Base-by-base conservation (phyloP, 306 rosid genomes). In the Mimosa pudica region DNA sequence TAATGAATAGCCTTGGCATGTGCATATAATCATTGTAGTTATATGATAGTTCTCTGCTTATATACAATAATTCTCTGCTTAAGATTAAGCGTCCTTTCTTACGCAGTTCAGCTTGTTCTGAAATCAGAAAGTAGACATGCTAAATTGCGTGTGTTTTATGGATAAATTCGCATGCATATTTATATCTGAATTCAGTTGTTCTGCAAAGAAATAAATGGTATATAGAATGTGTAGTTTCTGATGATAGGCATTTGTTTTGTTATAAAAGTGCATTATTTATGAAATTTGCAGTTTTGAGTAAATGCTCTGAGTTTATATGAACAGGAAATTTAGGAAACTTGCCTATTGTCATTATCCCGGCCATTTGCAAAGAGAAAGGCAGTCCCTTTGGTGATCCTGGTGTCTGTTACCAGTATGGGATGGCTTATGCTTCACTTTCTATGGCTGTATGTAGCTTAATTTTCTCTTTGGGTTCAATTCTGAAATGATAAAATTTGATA, bases 401-500 rank as follows among this genome's bases (percentile, higher is more conserved):
- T 45, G 6, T 77, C 52, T 88, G 89, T 64, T 9, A 83, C 75
- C 67, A 69, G 44, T 79, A 85, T 81, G 89, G 86, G 5, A 81
- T 86, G 88, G 87, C 88, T 71, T 88, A 88, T 47, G 84, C 80
- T 68, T 81, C 91, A 30, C 91, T 88, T 76, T 88, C 91, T n/a
- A 85, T 88, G 89, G 91, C 89, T 83, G 91, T 88, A 83, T 32
- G 80, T 49, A 51, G n/a, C 80, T 80, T 67, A 74, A 5, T 77
- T 73, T 41, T 11, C 77, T 79, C 36, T 38, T 70, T 52, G 32
- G 4, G 54, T 72, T 45, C 51, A 69, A 60, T 44, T 60, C 54
- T 42, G 52, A 83, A 67, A 45, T 61, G 44, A 6, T 3, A 60
- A 44, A 47, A 61, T 18, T 49, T 14, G 36, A 63, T 82, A 38